Conservation (phyloP, 2,329 filamentous ascomycete genomes). For the Pseudocercospora ulei region DNA sequence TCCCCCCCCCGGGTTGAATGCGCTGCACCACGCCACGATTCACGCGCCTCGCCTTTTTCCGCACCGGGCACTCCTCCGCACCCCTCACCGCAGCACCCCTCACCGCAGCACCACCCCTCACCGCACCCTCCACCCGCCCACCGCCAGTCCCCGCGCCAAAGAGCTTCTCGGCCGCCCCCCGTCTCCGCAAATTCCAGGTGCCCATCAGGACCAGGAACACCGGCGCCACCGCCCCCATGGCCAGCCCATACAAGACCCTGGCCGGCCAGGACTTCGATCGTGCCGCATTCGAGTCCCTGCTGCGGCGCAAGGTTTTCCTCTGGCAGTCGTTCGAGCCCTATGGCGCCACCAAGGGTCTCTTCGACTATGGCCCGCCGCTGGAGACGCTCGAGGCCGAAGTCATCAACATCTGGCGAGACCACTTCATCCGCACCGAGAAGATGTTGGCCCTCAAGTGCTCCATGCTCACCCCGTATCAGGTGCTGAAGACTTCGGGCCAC, state of each 20-base stretch:
- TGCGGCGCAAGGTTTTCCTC: slow-evolving; percentile 84
- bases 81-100: neutral
- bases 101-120: neutral
- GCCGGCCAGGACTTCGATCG: slow-evolving; percentile 87
- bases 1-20: slow-evolving; percentile 17
- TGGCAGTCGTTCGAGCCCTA: slow-evolving; percentile 95
- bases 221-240: slow-evolving; percentile 42
- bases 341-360: slow-evolving; percentile 48
- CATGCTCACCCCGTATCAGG: slow-evolving; percentile 82
- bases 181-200: slow-evolving; percentile 24
- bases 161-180: slow-evolving; percentile 18
- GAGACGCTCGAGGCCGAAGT: slow-evolving; percentile 80
- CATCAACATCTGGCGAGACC: slow-evolving; percentile 80
- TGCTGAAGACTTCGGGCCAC: slow-evolving; percentile 86
- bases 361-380: slow-evolving; percentile 86
- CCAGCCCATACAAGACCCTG: slow-evolving; percentile 60
- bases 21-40: slow-evolving; percentile 14
- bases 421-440: slow-evolving; percentile 86
- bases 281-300: slow-evolving; percentile 67
- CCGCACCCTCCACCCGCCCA: too few species aligned
- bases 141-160: neutral
- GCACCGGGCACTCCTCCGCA: slow-evolving; percentile 4
- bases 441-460: slow-evolving; percentile 95
- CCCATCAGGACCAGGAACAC: slow-evolving; percentile 31
- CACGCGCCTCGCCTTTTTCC: slow-evolving; percentile 14